These are phyloP conservation scores for Micromonas pusilla DNA, from an alignment of 139 green algal genomes.

Conservation along the genomic window DNA sequence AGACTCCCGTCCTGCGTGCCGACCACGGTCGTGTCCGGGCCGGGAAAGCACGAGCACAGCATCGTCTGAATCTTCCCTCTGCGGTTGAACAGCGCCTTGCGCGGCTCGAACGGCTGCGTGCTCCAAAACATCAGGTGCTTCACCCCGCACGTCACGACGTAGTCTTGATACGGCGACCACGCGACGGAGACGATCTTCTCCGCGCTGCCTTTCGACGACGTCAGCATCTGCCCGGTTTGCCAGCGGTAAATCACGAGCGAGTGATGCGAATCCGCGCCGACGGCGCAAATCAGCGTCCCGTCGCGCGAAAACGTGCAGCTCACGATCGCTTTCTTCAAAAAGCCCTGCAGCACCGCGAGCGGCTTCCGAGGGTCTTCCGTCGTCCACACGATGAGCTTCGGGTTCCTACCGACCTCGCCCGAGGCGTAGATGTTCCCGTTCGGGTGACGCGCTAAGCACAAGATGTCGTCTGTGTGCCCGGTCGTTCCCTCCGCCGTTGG, in stretches of 20 bases:
- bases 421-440: conserved; percentile 22
- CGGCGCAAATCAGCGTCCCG: conserved; percentile 5
- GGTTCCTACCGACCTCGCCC: conserved; percentile 23
- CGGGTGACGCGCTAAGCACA: conserved; percentile 16
- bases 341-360: conserved; percentile 16
- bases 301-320: conserved; percentile 17
- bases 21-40: conserved; percentile 21
- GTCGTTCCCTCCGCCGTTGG: conserved; percentile 4
- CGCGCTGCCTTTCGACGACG: neutral
- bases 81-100: conserved; percentile 19
- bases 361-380: neutral
- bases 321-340: conserved; percentile 21
- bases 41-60: conserved; percentile 23
- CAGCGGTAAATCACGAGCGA: conserved; percentile 16
- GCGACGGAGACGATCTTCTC: conserved; percentile 22
- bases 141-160: conserved; percentile 22
- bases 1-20: conserved; percentile 26
- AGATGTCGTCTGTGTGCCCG: conserved; percentile 23
- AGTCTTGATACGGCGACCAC: conserved; percentile 31
- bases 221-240: conserved; percentile 1
- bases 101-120: conserved; percentile 1
- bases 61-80: conserved; percentile 22
- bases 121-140: conserved; percentile 24
- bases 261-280: conserved; percentile 12
- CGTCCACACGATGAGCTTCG: conserved; percentile 24